Percentiles rank a stretch among this genome's conserved stretches.
Conservation (phyloP, 2,329 filamentous ascomycete species). For the Bipolaris oryzae region DNA sequence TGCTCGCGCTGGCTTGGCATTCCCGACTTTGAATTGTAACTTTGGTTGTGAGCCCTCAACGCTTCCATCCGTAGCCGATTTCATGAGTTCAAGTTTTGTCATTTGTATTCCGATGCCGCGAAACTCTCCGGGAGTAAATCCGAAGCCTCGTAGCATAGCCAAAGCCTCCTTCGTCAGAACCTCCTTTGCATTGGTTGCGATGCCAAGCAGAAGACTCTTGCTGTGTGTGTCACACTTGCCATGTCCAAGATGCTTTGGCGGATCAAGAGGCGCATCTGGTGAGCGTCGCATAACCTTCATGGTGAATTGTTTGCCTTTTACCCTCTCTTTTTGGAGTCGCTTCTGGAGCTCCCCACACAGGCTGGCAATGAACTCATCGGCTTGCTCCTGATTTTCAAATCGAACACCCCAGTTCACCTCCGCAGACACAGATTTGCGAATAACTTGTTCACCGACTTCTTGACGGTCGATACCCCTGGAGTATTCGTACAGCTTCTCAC, state of each 20-base stretch:
- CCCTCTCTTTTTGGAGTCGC: conserved; percentile 78
- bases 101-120: conserved; percentile 90
- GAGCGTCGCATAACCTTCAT: conserved; percentile 94
- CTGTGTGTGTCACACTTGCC: conserved; percentile 95
- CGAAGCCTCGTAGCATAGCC: conserved; percentile 80
- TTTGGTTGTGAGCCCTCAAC: conserved; percentile 78
- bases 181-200: conserved; percentile 78
- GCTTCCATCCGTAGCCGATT: conserved; percentile 57
- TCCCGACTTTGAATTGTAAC: conserved; percentile 71
- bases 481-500: conserved; percentile 89
- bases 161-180: conserved; percentile 80
- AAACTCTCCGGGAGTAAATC: conserved; percentile 89
- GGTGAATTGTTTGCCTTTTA: conserved; percentile 86
- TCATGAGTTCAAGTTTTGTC: conserved; percentile 86
- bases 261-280: conserved; percentile 84
- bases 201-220: conserved; percentile 81
- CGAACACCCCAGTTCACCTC: conserved; percentile 99
- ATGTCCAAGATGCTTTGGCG: conserved; percentile 91
- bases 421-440: conserved; percentile 92
- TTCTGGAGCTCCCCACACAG: conserved; percentile 84
- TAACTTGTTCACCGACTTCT: conserved; percentile 83
- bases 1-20: conserved; percentile 40
- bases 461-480: conserved; percentile 82
- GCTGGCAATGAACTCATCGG: conserved; percentile 87
- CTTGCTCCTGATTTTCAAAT: conserved; percentile 89